These are phyloP conservation scores for Geotrichum klebahnii DNA, from an alignment of 1,139 yeast species.

Conservation along the genomic window DNA sequence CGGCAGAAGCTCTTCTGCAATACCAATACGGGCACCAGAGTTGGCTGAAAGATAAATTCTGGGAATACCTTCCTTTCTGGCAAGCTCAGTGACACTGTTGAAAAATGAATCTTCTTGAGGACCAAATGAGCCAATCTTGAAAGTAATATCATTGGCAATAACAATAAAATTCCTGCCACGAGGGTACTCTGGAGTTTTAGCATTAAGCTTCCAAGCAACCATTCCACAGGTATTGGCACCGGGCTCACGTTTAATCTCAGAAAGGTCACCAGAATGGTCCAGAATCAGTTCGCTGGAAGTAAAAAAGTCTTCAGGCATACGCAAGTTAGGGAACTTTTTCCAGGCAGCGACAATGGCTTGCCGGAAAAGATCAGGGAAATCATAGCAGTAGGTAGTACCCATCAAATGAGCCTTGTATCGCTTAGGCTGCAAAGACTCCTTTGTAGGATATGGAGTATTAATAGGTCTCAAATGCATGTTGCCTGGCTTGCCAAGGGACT, in stretches of 20 bases:
- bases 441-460: conserved; percentile 93
- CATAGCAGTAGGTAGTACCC: conserved; percentile 98
- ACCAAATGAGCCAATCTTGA: conserved; percentile 97
- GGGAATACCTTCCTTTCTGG: conserved; percentile 88
- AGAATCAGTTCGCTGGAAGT: conserved; percentile 73
- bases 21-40: conserved; percentile 98
- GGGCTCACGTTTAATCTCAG: conserved; percentile 90
- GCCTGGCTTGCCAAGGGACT: conserved; percentile 80
- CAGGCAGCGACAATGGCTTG: conserved; percentile 85
- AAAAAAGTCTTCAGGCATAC: conserved; percentile 75
- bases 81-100: conserved; percentile 86
- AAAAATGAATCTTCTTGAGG: conserved; percentile 92
- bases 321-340: conserved; percentile 53
- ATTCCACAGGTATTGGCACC: conserved; percentile 95
- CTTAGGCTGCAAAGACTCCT: conserved; percentile 96
- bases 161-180: conserved; percentile 89
- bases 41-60: conserved; percentile 93
- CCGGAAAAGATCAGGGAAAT: conserved; percentile 97
- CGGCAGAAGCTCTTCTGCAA: conserved; percentile 93
- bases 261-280: conserved; percentile 66
- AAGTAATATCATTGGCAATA: conserved; percentile 95
- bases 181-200: conserved; percentile 96
- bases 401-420: conserved; percentile 96
- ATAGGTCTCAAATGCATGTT: conserved; percentile 95
- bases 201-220: conserved; percentile 91